These are phyloP conservation scores for Porodaedalea pini DNA, from an alignment of 1,284 basidiomycete genomes.

Conservation along the genomic window DNA sequence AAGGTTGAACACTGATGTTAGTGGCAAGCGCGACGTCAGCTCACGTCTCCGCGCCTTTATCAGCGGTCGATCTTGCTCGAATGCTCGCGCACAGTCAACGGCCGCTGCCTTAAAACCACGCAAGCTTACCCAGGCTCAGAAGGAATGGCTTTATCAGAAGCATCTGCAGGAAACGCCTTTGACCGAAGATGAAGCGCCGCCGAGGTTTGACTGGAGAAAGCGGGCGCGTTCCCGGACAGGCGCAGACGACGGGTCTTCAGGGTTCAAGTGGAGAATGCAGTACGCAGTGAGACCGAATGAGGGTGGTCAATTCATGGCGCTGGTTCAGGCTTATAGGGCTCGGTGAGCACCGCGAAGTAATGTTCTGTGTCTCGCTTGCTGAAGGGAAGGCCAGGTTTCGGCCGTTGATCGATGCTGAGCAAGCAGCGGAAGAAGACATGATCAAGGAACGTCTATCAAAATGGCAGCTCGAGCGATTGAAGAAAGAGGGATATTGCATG, in stretches of 20 bases:
- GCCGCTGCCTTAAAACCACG: not conserved
- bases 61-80: not conserved
- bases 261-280: not conserved
- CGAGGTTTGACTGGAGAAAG: conserved; percentile 15
- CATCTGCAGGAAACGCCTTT: not conserved
- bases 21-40: not conserved
- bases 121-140: conserved; percentile 7
- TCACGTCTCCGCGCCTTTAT: conserved; percentile 10
- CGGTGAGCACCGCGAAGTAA: conserved; percentile 33
- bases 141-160: conserved; percentile 12
- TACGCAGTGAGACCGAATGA: not conserved
- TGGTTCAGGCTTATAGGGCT: conserved; percentile 25
- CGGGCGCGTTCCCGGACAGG: conserved; percentile 7
- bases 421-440: conserved; percentile 55
- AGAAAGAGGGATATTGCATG: conserved; percentile 67
- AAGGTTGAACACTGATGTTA: not conserved
- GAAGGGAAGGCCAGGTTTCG: conserved; percentile 47
- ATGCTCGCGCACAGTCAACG: not conserved
- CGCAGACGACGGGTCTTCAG: not conserved
- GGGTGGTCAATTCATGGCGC: not conserved
- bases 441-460: conserved; percentile 58
- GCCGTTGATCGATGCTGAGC: conserved; percentile 60
- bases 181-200: not conserved
- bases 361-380: not conserved
- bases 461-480: conserved; percentile 59